Evolutionary conservation across 2,329 filamentous ascomycete genomes (phyloP), one percentile per base, ranked within the genome.

Genomic region (Coniella vitis): DNA sequence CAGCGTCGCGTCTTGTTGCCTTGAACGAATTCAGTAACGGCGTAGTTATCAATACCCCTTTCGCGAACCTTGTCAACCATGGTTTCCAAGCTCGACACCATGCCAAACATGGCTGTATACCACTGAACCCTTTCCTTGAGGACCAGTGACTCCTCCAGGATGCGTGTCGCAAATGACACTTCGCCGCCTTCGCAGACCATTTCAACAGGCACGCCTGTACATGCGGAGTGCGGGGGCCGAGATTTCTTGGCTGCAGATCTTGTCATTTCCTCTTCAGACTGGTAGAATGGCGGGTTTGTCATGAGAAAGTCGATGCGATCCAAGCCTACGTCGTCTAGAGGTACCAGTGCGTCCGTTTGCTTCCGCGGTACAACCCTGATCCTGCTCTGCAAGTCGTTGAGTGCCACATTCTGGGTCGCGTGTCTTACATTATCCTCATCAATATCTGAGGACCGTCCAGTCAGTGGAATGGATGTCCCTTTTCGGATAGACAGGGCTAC

Each of bases 241-340:
- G 74, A 67, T 64, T 96, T 95, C 34, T 74, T 66, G 14, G 71
- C 64, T 0, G 87, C 84, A 1, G 84, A 84, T 4, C 71, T 67
- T 3, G 75, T 56, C 65, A 96, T 78, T 44, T 94, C 89, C 4
- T 74, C 66, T 3, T 76, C 69, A 0, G 87, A 90, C n/a, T 73
- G 66, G 69, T 96, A 97, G 68, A 98, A 98, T 0, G 93, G 93
- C 0, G 93, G 93, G 57, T 98, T 98, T 55, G 86, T 91, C 82
- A 97, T 94, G 51, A 80, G 82, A 63, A 97, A 96, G 61, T 91
- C 84, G 38, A 95, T 72, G 3, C 54, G 60, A 7, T 68, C 62
- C 4, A 78, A 61, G 19, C 63, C 65, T 1, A 83, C 60, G 0
- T 72, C 72, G 35, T 81, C 70, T 0, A 89, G 61, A 0, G 86